Conservation (phyloP, 768 basidiomycete genomes). For the Trametes gibbosa region DNA sequence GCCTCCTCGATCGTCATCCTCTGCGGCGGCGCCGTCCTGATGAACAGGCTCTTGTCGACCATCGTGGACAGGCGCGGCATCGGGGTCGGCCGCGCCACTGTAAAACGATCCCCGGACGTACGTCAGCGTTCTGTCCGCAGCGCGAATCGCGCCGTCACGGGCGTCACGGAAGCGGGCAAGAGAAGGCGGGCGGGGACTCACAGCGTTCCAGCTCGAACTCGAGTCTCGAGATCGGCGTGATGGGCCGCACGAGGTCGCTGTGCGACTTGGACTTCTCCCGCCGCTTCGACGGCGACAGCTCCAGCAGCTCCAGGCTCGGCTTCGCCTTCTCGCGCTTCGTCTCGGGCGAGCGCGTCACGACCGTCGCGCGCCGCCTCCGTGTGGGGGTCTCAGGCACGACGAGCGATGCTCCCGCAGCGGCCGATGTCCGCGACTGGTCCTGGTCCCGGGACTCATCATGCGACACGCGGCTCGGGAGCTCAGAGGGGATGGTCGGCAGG, state of each 20-base stretch:
- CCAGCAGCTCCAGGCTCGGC: constrained; percentile 32
- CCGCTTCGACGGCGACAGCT: constrained; percentile 60
- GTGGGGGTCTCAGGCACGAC: constrained; percentile 35
- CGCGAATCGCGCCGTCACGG: not conserved
- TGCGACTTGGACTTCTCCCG: constrained; percentile 68
- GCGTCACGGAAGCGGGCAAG: no score
- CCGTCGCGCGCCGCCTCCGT: constrained; percentile 53
- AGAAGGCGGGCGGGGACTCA: constrained; percentile 33
- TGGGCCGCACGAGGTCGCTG: constrained; percentile 62
- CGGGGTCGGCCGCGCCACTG: constrained; percentile 26
- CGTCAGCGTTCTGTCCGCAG: not conserved
- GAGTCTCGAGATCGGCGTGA: constrained; percentile 61
- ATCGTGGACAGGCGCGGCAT: constrained; percentile 58
- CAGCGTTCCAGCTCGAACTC: constrained; percentile 64
- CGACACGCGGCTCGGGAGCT: constrained; percentile 18
- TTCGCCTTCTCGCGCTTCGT: constrained; percentile 19
- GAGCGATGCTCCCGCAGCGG: not conserved
- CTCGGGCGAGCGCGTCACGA: constrained; percentile 62
- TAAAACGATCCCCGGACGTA: not conserved
- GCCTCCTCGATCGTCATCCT: constrained; percentile 48
- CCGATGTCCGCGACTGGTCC: not conserved
- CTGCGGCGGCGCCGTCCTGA: constrained; percentile 45
- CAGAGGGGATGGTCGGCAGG: constrained; percentile 27
- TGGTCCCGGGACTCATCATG: constrained; percentile 4
- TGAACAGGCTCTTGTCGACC: constrained; percentile 66